A percentile compares a stretch with the other conserved stretches of the same genome.
phyloP scores from a whole-genome alignment of 2,329 filamentous ascomycete genomes.

The Ceratocystis destructans region DNA sequence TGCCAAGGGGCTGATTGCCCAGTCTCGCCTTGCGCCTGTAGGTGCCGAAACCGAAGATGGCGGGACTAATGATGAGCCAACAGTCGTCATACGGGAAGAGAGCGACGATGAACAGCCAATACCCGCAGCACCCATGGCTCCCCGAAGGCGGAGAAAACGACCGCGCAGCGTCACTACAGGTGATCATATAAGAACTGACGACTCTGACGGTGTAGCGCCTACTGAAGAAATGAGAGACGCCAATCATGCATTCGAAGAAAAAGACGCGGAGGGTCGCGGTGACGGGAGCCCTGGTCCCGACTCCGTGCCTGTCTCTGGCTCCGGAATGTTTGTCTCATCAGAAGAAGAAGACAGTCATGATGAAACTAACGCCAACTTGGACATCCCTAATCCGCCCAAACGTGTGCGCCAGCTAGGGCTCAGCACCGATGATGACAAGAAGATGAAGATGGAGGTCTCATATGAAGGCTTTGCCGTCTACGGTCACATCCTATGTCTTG shows the following conservation, averaged over 20 bases:
- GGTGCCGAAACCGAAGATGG: slow-evolving; percentile 5
- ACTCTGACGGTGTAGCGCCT: background rate
- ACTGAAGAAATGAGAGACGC: background rate
- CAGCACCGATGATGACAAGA: slow-evolving; percentile 67
- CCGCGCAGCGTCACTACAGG: background rate
- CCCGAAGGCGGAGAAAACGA: background rate
- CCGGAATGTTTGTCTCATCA: slow-evolving; percentile 12
- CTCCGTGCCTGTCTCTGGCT: background rate
- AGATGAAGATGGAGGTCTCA: slow-evolving; percentile 67
- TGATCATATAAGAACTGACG: background rate
- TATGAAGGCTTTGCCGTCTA: slow-evolving; percentile 97
- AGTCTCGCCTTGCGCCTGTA: slow-evolving; percentile 13
- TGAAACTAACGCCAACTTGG: slow-evolving; percentile 24
- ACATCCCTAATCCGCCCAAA: slow-evolving; percentile 27
- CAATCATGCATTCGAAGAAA: background rate
- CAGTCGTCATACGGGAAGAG: slow-evolving; percentile 20
- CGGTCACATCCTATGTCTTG: slow-evolving; percentile 78
- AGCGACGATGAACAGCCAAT: slow-evolving; percentile 25
- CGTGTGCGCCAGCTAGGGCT: slow-evolving; percentile 29
- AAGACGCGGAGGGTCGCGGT: background rate
- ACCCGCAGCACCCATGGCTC: slow-evolving; percentile 27
- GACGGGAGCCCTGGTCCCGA: too few relatives aligned
- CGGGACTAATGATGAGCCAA: background rate
- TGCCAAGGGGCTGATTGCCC: slow-evolving; percentile 13
- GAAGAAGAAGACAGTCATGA: slow-evolving; percentile 11